Evolutionary conservation across 495 filamentous ascomycete species (phyloP), one percentile per base, ranked within the genome.

Genomic region (Penicillium paxilli): DNA sequence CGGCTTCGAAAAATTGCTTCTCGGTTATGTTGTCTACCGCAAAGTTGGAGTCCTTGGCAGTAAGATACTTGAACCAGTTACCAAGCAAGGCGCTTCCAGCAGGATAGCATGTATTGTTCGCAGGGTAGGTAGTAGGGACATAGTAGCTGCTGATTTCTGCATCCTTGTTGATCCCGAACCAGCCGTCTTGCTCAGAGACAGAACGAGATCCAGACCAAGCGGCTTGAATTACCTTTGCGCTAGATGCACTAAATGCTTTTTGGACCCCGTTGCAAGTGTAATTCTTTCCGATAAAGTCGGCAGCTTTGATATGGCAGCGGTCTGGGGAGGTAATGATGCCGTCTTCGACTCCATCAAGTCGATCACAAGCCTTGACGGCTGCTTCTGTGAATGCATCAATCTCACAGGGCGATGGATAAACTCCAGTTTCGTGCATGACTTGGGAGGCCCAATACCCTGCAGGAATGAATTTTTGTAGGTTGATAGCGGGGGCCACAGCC

Each of bases 271-370:
- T 72, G 52, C 28, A 80, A 54, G 5, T 61, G 68, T 21, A 70
- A 65, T 1, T 74, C 63, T 38, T 55, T 67, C 84, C 85, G 16
- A 81, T 71, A 4, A 86, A 57, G 7, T 57, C 55, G 30, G 71
- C 64, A 20, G 78, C 69, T 45, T 74, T 52, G 46, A 83, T 77
- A 33, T 74, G 57, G 68, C 85, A 89, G 4, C 66, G 58, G 7
- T 65, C 61, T 0, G 83, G 83, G 28, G 70, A 55, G 50, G 74
- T 77, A 54, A 89, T 80, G 54, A 88, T 81, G 28, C 74, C 78
- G 59, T 88, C 86, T 7, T 65, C 59, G 2, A 81, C 64, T 0
- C 84, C 83, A 61, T 89, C 86, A 9, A 78, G 58, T 16, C 46
- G 52, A 59, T 89, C 85, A 55, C 78, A 69, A 2, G 49, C 19